phyloP scores from a whole-genome alignment of 2,329 filamentous ascomycete species.

The Penicillium aurantiogriseum region DNA sequence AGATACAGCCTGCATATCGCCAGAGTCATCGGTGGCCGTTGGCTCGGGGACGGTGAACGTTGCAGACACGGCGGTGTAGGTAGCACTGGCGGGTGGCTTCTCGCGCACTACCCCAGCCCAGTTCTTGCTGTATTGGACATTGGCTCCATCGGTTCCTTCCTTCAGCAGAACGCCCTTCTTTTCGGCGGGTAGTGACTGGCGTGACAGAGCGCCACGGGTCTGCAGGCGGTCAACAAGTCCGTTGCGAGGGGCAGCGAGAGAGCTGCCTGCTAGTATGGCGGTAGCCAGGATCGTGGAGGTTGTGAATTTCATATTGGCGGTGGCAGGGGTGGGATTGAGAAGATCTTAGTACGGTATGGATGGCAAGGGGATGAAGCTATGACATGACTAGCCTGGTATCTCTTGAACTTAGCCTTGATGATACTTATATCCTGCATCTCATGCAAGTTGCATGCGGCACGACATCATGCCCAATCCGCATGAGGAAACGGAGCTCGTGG shows the following conservation, averaged over 20 bases:
- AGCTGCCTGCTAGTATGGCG: conserved; percentile 23
- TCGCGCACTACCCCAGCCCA: conserved; percentile 61
- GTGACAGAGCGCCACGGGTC: conserved; percentile 26
- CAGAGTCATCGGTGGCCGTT: conserved; percentile 40
- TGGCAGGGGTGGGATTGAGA: background rate
- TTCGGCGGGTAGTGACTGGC: conserved; percentile 28
- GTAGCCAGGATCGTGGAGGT: conserved; percentile 19
- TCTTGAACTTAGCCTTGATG: background rate
- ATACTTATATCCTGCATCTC: conserved; percentile 14
- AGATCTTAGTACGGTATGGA: background rate
- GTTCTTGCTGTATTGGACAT: conserved; percentile 55
- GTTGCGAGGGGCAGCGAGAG: conserved; percentile 30
- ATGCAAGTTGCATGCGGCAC: conserved; percentile 17
- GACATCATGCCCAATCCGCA: conserved; percentile 12
- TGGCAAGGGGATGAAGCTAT: background rate
- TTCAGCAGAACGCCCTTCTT: conserved; percentile 14
- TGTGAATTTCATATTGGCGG: conserved; percentile 32
- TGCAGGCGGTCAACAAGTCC: conserved; percentile 31
- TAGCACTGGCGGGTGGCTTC: conserved; percentile 40
- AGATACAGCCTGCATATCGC: conserved; percentile 48
- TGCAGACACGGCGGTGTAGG: conserved; percentile 47
- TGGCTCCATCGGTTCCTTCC: conserved; percentile 20
- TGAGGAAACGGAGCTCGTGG: conserved; percentile 19
- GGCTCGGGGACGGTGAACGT: conserved; percentile 55
- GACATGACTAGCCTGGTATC: background rate